Evolutionary conservation across 306 rosid genomes (phyloP), one percentile per base, ranked within the genome.

Genomic region (Dalbergia cultrata): DNA sequence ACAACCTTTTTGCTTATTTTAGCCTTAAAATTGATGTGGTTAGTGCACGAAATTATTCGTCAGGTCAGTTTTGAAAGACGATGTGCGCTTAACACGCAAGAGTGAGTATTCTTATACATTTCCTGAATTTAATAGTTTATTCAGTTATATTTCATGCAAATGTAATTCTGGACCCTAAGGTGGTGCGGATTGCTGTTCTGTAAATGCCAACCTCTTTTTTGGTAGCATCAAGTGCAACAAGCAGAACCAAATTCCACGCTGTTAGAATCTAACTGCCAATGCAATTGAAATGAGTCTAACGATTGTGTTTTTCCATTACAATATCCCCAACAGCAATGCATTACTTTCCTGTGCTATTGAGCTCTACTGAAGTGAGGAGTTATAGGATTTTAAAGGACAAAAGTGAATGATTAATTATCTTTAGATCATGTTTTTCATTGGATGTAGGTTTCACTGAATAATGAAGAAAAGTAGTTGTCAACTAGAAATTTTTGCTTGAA

Each of bases 1-100:
- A 90, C 78, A 82, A 86, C 81, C 69, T 26, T 26, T 22, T 62
- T 86, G 75, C 53, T 53, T 83, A 74, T 50, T 71, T 72, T 78
- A 71, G 83, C 68, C 78, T 76, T 41, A 49, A 74, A 68, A 67
- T 78, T 77, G 61, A 58, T 53, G 57, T 71, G 67, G 54, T 73
- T 64, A 80, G 66, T 62, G 52, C 76, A 58, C 77, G 73, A 66
- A 72, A 68, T 80, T 63, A 47, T 22, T n/a, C 68, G 57, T 47
- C 56, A 35, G 75, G 77, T 70, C 66, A 70, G 66, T 57, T 74
- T 47, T 68, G 64, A 74, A 37, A 22, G 14, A 50, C 49, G 61
- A 74, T 58, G 39, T 63, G 41, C 56, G 81, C 43, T 56, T 57
- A 18, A 57, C 54, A 12, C 63, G 72, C 76, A 45, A 64, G 22